Evolutionary conservation across 441 rosid genomes (phyloP).

Genomic region (Arabidopsis hybrid): DNA sequence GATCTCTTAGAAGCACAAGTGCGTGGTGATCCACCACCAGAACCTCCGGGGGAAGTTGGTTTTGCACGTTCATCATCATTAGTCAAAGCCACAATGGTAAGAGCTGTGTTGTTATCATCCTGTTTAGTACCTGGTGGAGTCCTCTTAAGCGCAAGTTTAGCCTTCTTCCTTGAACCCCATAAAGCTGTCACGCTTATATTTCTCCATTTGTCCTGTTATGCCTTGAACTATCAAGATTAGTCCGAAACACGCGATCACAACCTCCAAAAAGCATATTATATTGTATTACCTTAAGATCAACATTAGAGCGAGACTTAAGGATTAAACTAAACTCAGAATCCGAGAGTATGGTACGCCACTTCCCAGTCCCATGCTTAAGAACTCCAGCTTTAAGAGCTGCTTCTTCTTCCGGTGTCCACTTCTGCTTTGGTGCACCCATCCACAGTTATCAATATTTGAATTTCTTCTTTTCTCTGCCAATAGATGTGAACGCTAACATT

Average conservation of each 20-base stretch:
- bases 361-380: constrained; percentile 62
- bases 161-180: constrained; percentile 82
- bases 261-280: constrained; percentile 6
- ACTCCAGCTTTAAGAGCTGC: constrained; percentile 81
- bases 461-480: constrained; percentile 19
- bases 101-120: constrained; percentile 46
- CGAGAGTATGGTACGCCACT: constrained; percentile 74
- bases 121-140: constrained; percentile 45
- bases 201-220: constrained; percentile 73
- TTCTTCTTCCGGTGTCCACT: constrained; percentile 85
- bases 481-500: constrained; percentile 15
- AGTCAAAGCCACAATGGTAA: constrained; percentile 44
- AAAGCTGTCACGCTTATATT: constrained; percentile 67
- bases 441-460: constrained; percentile 28
- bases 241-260: constrained; percentile 7
- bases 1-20: constrained; percentile 49
- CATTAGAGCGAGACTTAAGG: constrained; percentile 69
- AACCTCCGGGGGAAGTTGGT: constrained; percentile 46
- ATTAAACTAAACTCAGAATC: constrained; percentile 59
- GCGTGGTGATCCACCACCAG: neutral
- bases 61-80: constrained; percentile 47
- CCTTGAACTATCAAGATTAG: constrained; percentile 31
- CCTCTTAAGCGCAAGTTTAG: constrained; percentile 63
- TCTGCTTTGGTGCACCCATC: constrained; percentile 87
- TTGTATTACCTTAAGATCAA: constrained; percentile 72